A percentile compares a stretch with the other conserved stretches of the same genome.
These are phyloP conservation scores for Alternaria sp. DNA, from an alignment of 2,329 filamentous ascomycete genomes.

Conservation along the genomic window DNA sequence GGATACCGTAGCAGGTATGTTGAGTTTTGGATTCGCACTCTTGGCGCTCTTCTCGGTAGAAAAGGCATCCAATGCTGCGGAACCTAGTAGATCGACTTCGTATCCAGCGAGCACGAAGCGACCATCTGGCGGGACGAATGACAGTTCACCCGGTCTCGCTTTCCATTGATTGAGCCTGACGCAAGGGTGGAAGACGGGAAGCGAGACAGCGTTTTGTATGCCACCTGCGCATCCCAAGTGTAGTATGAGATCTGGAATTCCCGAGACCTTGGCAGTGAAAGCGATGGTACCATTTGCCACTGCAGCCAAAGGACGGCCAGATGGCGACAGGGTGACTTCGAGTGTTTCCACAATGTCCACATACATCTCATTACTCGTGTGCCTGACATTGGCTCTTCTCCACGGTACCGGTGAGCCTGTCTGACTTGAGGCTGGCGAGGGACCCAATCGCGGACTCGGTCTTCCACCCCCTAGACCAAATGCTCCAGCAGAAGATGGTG, in stretches of 20 bases:
- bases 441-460: conserved; percentile 33
- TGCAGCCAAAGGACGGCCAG: conserved; percentile 84
- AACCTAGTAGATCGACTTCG: conserved; percentile 87
- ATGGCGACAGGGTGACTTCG: conserved; percentile 86
- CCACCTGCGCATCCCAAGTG: conserved; percentile 77
- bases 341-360: conserved; percentile 94
- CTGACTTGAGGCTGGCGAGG: conserved; percentile 35
- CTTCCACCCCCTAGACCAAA: conserved; percentile 23
- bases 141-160: conserved; percentile 87
- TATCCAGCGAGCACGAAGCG: conserved; percentile 93
- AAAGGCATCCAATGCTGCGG: conserved; percentile 58
- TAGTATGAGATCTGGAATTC: conserved; percentile 87
- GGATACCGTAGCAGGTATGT: conserved; percentile 82
- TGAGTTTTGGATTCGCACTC: conserved; percentile 63
- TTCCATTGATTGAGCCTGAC: conserved; percentile 91
- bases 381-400: conserved; percentile 89
- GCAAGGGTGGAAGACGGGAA: conserved; percentile 96
- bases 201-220: conserved; percentile 76
- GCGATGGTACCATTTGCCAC: conserved; percentile 92
- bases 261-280: conserved; percentile 94
- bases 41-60: conserved; percentile 34
- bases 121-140: conserved; percentile 94
- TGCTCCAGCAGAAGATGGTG: conserved; percentile 23
- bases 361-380: conserved; percentile 97
- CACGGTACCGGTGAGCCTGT: conserved; percentile 73